Evolutionary conservation across 1,284 basidiomycete species (phyloP).

Genomic region (Hypsizygus ulmarius): DNA sequence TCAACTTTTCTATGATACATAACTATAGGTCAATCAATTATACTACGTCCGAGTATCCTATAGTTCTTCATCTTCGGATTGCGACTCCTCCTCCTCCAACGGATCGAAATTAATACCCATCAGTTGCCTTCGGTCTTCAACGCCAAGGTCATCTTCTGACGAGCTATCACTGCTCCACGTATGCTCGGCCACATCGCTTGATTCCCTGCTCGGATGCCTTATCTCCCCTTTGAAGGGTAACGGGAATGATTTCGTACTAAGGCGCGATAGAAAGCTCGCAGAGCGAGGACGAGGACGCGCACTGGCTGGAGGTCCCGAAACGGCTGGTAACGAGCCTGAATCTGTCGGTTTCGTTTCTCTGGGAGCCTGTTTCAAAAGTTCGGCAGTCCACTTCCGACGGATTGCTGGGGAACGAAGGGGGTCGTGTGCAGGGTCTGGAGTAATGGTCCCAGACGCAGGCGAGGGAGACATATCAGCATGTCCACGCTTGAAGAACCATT

Average conservation of each 20-base stretch:
- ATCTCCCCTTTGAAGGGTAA: conserved; percentile 43
- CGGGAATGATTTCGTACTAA: conserved; percentile 53
- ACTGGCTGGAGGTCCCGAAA: not conserved
- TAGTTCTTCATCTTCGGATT: not conserved
- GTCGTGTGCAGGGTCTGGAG: conserved; percentile 28
- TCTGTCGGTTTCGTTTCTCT: conserved; percentile 16
- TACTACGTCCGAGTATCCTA: too few species aligned
- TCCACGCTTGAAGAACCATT: conserved; percentile 44
- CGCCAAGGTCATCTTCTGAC: conserved; percentile 47
- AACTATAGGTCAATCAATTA: too few species aligned
- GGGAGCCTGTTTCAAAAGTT: conserved; percentile 34
- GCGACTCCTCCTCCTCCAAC: not conserved
- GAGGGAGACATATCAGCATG: conserved; percentile 26
- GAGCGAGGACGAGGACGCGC: conserved; percentile 8
- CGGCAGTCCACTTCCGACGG: conserved; percentile 47
- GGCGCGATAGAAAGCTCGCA: conserved; percentile 39
- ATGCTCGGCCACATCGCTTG: conserved; percentile 33
- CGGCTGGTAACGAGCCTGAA: not conserved
- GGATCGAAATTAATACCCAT: conserved; percentile 4
- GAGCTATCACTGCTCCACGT: conserved; percentile 69
- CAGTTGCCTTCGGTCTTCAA: conserved; percentile 21
- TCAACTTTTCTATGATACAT: too few species aligned
- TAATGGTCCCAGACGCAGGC: conserved; percentile 21
- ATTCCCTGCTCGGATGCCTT: conserved; percentile 28
- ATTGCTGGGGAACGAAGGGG: conserved; percentile 39